Evolutionary conservation across 208 protist genomes (phyloP).

Genomic region (Tritrichomonas musculus): DNA sequence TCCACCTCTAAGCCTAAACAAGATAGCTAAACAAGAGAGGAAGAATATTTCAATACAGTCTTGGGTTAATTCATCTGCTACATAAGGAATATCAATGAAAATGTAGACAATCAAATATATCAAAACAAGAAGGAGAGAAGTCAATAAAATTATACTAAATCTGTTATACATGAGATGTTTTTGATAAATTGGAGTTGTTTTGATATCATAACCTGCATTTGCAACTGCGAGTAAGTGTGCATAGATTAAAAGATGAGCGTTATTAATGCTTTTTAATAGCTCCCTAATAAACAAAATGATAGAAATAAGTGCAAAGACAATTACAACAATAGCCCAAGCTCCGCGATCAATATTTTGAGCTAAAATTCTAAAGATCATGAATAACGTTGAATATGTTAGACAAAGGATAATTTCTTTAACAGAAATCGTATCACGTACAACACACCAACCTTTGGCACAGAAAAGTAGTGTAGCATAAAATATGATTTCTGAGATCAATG

Average conservation of each 20-base stretch:
- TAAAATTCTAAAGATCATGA: neutral
- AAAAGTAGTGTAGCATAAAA: neutral
- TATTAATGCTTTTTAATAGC: neutral
- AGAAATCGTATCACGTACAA: neutral
- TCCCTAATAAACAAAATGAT: neutral
- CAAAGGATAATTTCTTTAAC: neutral
- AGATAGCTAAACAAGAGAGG: neutral
- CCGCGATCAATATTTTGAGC: neutral
- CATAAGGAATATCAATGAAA: neutral
- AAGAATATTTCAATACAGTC: neutral
- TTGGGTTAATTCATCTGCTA: neutral
- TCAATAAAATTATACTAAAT: neutral
- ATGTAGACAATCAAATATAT: neutral
- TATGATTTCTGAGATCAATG: neutral
- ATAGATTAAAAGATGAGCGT: neutral
- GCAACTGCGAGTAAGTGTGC: neutral
- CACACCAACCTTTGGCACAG: neutral
- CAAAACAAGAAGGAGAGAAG: neutral
- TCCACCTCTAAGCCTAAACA: neutral
- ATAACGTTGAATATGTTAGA: neutral
- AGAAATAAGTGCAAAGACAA: neutral
- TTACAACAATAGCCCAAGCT: neutral
- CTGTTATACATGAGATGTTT: neutral
- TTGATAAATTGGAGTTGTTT: neutral
- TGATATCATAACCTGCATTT: neutral